Percentiles rank a stretch among this genome's conserved stretches.
These are phyloP conservation scores for Cornus suecica DNA, from an alignment of 148 eudicot species.

Conservation along the genomic window DNA sequence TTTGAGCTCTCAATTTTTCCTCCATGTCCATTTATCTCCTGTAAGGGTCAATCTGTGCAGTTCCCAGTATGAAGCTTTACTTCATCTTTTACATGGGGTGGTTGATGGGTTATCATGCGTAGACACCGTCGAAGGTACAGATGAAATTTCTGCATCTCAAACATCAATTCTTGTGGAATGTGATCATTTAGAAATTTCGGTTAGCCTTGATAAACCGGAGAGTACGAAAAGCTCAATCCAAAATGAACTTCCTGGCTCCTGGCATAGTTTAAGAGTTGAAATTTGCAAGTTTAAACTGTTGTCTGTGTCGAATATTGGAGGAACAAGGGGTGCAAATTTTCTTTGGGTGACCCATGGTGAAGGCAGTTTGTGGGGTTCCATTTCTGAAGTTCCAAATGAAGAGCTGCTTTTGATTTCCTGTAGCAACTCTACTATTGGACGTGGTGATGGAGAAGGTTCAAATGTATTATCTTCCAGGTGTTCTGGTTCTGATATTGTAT, in stretches of 20 bases:
- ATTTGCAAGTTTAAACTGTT: conserved; percentile 55
- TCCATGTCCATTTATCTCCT: conserved; percentile 58
- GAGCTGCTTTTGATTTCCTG: conserved; percentile 71
- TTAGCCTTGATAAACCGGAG: conserved; percentile 43
- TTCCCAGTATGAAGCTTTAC: conserved; percentile 42
- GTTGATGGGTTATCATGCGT: conserved; percentile 34
- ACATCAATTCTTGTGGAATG: conserved; percentile 74
- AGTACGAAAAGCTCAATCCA: conserved; percentile 50
- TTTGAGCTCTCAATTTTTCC: conserved; percentile 57
- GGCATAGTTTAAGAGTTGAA: conserved; percentile 59
- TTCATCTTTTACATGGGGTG: conserved; percentile 48
- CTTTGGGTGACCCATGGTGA: conserved; percentile 70
- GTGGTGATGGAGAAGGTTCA: conserved; percentile 95
- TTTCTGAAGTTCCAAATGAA: conserved; percentile 37
- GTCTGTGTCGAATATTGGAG: conserved; percentile 68
- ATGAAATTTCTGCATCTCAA: conserved; percentile 38
- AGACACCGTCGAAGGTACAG: conserved; percentile 29
- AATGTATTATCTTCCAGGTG: conserved; percentile 63
- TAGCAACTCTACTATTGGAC: conserved; percentile 64
- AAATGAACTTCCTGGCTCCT: conserved; percentile 87
- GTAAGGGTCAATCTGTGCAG: conserved; percentile 42
- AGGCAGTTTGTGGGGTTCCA: conserved; percentile 78
- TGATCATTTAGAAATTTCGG: conserved; percentile 46
- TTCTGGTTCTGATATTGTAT: conserved; percentile 72
- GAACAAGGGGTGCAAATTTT: conserved; percentile 51